Base-by-base conservation (phyloP, 805 yeast genomes). In the Starmerella khaoyaiensis region DNA sequence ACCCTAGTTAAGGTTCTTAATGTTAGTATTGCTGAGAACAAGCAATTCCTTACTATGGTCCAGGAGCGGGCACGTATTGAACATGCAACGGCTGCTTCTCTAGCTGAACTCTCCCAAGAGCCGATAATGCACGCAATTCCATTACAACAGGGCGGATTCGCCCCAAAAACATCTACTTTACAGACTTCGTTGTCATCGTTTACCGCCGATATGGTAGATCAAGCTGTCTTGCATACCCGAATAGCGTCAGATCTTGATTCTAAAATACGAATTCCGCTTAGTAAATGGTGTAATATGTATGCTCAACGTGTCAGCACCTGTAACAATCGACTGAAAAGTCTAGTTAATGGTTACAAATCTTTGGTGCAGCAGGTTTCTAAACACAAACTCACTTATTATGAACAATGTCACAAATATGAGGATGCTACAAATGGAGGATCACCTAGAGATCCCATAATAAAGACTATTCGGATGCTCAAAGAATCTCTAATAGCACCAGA, bases 221-320 rank as follows among this genome's bases (percentile, higher is more conserved):
- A 76, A 55, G 81, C 80, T 3, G 56, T 58, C 25, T 57, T 61
- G 14, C 83, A 76, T 51, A 47, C 70, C 31, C 63, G 64, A 26
- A 67, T 79, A 16, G 80, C 86, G 2, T 57, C 66, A 2, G 70
- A 68, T 38, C 71, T 81, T 35, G 69, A 69, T 41, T 46, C 57
- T 3, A 55, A 67, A 41, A 81, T 81, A 0, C 58, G 77, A 36
- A 65, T 64, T 8, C 93, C 93, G 0, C 78, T 82, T 46, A 55
- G 69, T 8, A 66, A 66, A 47, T 82, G 90, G 87, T 66, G 79
- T 36, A 58, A 59, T 17, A 80, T 74, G 35, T 93, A 82, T 57
- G 68, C 67, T 40, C 68, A 67, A 42, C 59, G 87, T 30, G 65
- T 81, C 1, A 68, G 64, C 25, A 69, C 67, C 43, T 68, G 76